These are phyloP conservation scores for Hysterangium stoloniferum DNA, from an alignment of 768 basidiomycete genomes.

Conservation along the genomic window DNA sequence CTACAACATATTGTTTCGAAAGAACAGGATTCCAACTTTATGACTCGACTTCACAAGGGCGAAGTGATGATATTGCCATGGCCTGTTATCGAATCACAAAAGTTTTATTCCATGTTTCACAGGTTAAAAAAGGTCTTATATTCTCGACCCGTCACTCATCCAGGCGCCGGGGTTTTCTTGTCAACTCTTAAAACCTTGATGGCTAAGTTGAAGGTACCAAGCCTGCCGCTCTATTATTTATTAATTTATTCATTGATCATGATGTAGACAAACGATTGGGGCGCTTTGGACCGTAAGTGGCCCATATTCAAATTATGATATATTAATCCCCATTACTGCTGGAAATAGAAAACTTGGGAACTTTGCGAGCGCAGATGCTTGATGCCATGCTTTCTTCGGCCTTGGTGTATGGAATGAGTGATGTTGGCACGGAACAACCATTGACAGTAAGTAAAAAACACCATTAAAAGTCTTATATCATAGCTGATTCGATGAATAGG, in stretches of 20 bases:
- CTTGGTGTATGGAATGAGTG: not conserved
- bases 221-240: not conserved
- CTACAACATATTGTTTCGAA: conserved; percentile 55
- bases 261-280: conserved; percentile 54
- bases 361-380: not conserved
- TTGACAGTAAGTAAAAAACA: not conserved
- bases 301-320: too few relatives aligned
- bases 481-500: too few relatives aligned
- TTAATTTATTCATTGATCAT: not conserved
- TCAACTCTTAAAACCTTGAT: conserved; percentile 53
- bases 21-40: conserved; percentile 56
- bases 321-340: too few relatives aligned
- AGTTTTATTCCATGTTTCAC: conserved; percentile 52
- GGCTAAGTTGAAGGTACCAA: conserved; percentile 60
- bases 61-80: conserved; percentile 53
- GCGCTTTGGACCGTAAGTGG: conserved; percentile 49
- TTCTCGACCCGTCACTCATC: conserved; percentile 40
- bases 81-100: conserved; percentile 57
- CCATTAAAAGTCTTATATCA: too few relatives aligned
- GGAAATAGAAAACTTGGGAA: not conserved
- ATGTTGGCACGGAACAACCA: not conserved
- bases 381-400: not conserved
- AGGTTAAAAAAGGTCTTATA: conserved; percentile 40
- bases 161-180: conserved; percentile 45
- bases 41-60: conserved; percentile 50